Evolutionary conservation across 2,329 filamentous ascomycete genomes (phyloP), one percentile per base, ranked within the genome.

Genomic region (Shiraia sp.): DNA sequence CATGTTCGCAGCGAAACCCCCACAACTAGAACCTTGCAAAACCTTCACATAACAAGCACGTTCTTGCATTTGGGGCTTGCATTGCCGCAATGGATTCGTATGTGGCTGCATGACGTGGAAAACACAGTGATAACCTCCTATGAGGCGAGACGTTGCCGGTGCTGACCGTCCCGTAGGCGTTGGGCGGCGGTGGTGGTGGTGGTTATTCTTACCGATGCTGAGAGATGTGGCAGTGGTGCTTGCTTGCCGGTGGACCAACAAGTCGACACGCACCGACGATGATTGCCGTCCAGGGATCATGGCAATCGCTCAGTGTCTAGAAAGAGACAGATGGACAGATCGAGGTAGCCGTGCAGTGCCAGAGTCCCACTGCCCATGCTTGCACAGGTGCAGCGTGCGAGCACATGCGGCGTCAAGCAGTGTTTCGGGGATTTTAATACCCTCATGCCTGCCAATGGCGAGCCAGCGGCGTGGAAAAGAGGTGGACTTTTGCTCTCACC

Each of bases 361-460:
- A n/a, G n/a, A n/a, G n/a, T n/a, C n/a, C n/a, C n/a, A n/a, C n/a
- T n/a, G 34, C 25, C 36, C 35, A 29, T 32, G 42, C 30, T 33
- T 29, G 33, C 22, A 31, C 29, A 27, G 26, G 40, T 37, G 29
- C 29, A 36, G 37, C 29, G 16, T 34, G 32, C 22, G 30, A 26
- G 36, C 17, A 16, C 16, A n/a, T 29, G 38, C 32, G 43, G 43
- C 47, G 15, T 36, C 26, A 23, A 24, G 26, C 36, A 37, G 19
- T 34, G 44, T 29, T 45, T 48, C 45, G 50, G 50, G 50, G 34
- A 51, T 36, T 46, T 42, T 39, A 36, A 32, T 33, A 34, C 25
- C 26, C 30, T 28, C 45, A 16, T 9, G n/a, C n/a, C 43, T 37
- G 32, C 42, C 41, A 51, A 42, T 41, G 28, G 40, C 17, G 39